Conservation (phyloP, 192 early-diverging fungal species). For the Mortierella hygrophila region DNA sequence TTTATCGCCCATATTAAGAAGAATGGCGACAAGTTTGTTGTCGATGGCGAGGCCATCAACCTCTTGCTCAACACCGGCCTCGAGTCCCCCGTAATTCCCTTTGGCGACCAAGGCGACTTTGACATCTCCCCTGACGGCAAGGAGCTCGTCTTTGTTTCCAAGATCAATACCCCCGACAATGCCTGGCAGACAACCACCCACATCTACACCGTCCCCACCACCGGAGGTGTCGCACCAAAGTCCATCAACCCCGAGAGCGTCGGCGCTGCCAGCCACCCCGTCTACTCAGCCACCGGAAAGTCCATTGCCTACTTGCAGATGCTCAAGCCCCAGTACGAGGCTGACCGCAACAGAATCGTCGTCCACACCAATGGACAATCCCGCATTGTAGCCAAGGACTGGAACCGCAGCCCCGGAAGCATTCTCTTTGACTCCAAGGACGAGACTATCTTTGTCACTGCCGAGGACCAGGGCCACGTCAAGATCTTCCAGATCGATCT, state of each 20-base stretch:
- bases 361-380: conserved; percentile 62
- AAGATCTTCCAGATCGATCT: conserved; percentile 77
- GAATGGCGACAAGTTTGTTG: conserved; percentile 50
- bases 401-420: conserved; percentile 73
- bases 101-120: conserved; percentile 73
- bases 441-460: conserved; percentile 67
- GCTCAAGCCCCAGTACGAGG: conserved; percentile 76
- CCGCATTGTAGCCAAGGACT: conserved; percentile 61
- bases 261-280: conserved; percentile 74
- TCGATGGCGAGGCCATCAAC: conserved; percentile 66
- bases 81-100: conserved; percentile 63
- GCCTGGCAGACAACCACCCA: conserved; percentile 85
- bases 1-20: conserved; percentile 62
- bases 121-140: conserved; percentile 75
- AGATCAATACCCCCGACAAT: conserved; percentile 68
- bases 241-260: conserved; percentile 59
- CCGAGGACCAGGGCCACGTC: conserved; percentile 74
- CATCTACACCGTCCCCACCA: conserved; percentile 74
- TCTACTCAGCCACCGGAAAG: conserved; percentile 73
- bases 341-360: conserved; percentile 81
- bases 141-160: conserved; percentile 79
- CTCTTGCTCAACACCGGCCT: conserved; percentile 64
- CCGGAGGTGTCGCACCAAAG: conserved; percentile 60
- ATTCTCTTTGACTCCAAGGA: conserved; percentile 74
- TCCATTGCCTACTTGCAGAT: conserved; percentile 83